These are phyloP conservation scores for Phaeosphaeriaceae sp. DNA, from an alignment of 2,329 filamentous ascomycete species.

Conservation along the genomic window DNA sequence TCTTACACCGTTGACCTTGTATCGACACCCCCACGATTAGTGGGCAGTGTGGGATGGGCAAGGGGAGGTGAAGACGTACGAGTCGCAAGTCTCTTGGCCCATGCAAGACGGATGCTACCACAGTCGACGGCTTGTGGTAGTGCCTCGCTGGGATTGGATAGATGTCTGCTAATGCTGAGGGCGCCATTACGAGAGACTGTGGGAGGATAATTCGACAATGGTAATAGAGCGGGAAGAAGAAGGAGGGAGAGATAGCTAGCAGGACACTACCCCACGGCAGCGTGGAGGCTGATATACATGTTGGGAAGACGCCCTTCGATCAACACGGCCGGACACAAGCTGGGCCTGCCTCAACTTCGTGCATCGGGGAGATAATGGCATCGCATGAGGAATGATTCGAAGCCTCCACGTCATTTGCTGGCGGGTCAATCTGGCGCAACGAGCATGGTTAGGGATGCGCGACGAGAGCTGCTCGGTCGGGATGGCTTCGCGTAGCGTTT, in stretches of 20 bases:
- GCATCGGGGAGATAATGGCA: slow-evolving; percentile 49
- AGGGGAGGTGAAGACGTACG: slow-evolving; percentile 47
- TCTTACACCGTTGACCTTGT: slow-evolving; percentile 19
- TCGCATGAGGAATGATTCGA: slow-evolving; percentile 38
- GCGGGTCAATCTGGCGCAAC: slow-evolving; percentile 46
- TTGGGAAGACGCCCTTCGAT: slow-evolving; percentile 32
- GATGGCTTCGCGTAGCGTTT: slow-evolving; percentile 42
- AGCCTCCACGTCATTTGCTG: slow-evolving; percentile 49
- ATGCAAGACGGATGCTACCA: slow-evolving; percentile 52
- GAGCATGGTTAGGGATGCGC: slow-evolving; percentile 46
- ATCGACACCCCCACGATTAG: slow-evolving; percentile 41
- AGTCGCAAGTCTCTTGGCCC: slow-evolving; percentile 53
- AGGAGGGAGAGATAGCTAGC: slow-evolving; percentile 35
- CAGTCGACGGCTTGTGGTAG: slow-evolving; percentile 45
- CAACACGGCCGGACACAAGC: slow-evolving; percentile 36
- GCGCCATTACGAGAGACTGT: slow-evolving; percentile 49
- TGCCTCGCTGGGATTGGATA: slow-evolving; percentile 50
- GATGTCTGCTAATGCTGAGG: slow-evolving; percentile 49
- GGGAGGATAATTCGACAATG: slow-evolving; percentile 22
- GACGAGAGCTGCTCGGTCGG: slow-evolving; percentile 35
- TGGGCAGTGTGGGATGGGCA: slow-evolving; percentile 42
- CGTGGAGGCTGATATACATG: slow-evolving; percentile 51
- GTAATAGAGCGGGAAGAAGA: slow-evolving; percentile 30
- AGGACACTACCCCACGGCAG: slow-evolving; percentile 45
- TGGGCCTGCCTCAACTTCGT: slow-evolving; percentile 40